A percentile compares a stretch with the other conserved stretches of the same genome.
Evolutionary conservation across 2,329 filamentous ascomycete species (phyloP).

Genomic region (Coleophoma eucalyptorum): DNA sequence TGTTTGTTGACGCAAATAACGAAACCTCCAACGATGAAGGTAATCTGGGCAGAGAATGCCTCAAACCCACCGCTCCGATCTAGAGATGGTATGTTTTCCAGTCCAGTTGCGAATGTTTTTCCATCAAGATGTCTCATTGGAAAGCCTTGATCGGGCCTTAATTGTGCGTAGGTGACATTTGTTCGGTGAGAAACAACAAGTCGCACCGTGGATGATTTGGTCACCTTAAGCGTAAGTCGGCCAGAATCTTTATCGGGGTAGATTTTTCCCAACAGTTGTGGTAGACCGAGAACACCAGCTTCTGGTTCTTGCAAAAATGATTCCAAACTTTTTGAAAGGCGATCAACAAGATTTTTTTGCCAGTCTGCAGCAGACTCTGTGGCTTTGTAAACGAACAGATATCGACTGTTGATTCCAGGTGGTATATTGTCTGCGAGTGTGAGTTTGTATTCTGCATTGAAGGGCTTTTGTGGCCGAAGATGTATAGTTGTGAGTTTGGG

Average conservation of each 20-base stretch:
- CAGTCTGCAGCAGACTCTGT: neutral
- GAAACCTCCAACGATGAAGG: conserved; percentile 7
- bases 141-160: conserved; percentile 3
- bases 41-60: conserved; percentile 5
- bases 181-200: conserved; percentile 2
- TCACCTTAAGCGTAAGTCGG: conserved; percentile 2
- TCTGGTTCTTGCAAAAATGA: conserved; percentile 4
- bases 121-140: conserved; percentile 2
- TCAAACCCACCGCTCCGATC: neutral
- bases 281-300: neutral
- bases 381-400: conserved; percentile 4
- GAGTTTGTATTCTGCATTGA: conserved; percentile 5
- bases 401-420: conserved; percentile 4
- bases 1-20: conserved; percentile 4
- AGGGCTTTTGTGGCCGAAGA: conserved; percentile 2
- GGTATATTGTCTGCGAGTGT: conserved; percentile 4
- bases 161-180: conserved; percentile 1
- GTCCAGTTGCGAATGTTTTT: conserved; percentile 2
- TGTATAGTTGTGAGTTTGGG: neutral
- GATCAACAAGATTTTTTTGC: conserved; percentile 1
- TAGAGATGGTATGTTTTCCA: neutral
- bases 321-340: conserved; percentile 3
- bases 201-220: conserved; percentile 2
- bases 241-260: conserved; percentile 1
- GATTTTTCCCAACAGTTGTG: conserved; percentile 3